Base-by-base conservation (phyloP, 495 filamentous ascomycete genomes). In the Xylaria intraflava region DNA sequence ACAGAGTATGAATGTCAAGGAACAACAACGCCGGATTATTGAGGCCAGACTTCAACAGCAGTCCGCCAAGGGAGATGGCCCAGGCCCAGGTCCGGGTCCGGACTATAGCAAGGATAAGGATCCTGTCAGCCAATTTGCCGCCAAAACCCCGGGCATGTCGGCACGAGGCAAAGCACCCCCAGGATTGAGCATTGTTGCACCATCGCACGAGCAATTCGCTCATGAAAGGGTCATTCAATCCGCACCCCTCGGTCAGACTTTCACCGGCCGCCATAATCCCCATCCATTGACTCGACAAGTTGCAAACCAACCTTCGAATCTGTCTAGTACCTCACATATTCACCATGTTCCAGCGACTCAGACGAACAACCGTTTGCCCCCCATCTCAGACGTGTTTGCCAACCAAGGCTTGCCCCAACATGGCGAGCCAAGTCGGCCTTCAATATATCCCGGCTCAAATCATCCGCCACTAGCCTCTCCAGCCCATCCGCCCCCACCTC, bases 221-320 rank as follows among this genome's bases (percentile, higher is more conserved):
- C 85, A 93, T 63, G 93, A 98, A 72, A 79, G 93, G 51, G 90
- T 98, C 26, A 92, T 98, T 50, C 93, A 98, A 71, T 98, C 93
- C 5, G 93, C 93, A 2, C 93, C 93, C 12, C 76, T 98, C n/a
- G 81, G 95, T 62, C 90, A 95, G 67, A 91, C 88, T 12, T 98
- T 98, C 68, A 96, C 93, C 12, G 92, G 93, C 40, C 80, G 88
- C 53, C 86, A 92, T 59, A 83, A 90, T 60, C 82, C 88, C 12
- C 87, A 89, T 59, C 88, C 87, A 1, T 72, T 88, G 60, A 89
- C 87, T 30, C 84, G 90, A 47, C 90, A 95, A 67, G 75, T 90
- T 46, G 82, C 84, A 60, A 90, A 92, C 67, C 86, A 92, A 54
- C 85, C 90, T 20, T 90, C 89, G 7, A 90, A 88, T 52, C 78